These are phyloP conservation scores for Psilocybe azurescens DNA, from an alignment of 768 basidiomycete genomes.

Conservation along the genomic window DNA sequence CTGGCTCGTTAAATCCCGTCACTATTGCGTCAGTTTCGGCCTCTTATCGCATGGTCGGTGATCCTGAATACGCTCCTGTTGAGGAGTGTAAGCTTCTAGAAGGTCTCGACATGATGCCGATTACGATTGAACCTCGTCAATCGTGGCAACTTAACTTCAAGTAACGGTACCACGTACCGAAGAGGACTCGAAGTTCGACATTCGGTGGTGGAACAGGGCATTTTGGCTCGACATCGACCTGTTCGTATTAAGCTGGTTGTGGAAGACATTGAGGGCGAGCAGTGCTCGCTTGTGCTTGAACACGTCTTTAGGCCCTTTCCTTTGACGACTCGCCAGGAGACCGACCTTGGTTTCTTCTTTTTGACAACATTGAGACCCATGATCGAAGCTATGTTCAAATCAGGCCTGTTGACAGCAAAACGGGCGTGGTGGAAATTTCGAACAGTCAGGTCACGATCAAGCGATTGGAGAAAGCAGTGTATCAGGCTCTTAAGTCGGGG, in stretches of 20 bases:
- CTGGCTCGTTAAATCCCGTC: constrained; percentile 35
- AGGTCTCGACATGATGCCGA: constrained; percentile 27
- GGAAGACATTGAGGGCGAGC: constrained; percentile 43
- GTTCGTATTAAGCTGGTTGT: constrained; percentile 41
- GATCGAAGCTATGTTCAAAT: constrained; percentile 33
- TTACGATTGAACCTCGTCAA: constrained; percentile 44
- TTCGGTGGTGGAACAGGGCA: constrained; percentile 39
- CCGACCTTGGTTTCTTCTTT: constrained; percentile 40
- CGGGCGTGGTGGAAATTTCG: constrained; percentile 29
- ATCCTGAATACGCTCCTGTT: constrained; percentile 35
- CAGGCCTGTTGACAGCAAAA: constrained; percentile 16
- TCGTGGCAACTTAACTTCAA: constrained; percentile 34
- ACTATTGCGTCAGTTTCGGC: constrained; percentile 40
- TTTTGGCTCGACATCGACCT: constrained; percentile 39
- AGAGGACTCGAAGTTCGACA: constrained; percentile 34
- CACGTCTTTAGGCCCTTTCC: constrained; percentile 38
- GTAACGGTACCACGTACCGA: constrained; percentile 36
- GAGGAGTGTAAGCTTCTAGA: constrained; percentile 32
- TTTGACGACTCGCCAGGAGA: constrained; percentile 29
- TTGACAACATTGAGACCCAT: constrained; percentile 35
- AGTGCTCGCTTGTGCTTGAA: constrained; percentile 43
- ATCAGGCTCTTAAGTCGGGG: constrained; percentile 40
- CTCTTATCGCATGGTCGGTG: constrained; percentile 41
- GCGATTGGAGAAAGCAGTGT: constrained; percentile 36
- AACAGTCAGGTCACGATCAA: constrained; percentile 29